A percentile compares a stretch with the other conserved stretches of the same genome.
Evolutionary conservation across 2,329 filamentous ascomycete species (phyloP).

Genomic region (Clathrospora elynae): DNA sequence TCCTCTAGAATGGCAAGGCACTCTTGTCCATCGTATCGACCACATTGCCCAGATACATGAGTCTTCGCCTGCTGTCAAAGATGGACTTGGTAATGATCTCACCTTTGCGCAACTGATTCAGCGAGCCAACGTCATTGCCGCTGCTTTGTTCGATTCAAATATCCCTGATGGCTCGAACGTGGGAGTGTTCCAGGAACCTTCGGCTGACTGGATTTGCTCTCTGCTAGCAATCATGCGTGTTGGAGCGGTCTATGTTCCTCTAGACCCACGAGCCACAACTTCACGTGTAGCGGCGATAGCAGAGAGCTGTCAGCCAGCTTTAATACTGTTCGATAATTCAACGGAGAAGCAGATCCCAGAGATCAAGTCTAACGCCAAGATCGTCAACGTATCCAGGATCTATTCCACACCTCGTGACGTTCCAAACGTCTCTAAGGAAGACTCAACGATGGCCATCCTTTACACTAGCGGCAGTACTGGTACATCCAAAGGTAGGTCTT

Average conservation of each 20-base stretch:
- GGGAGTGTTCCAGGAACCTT: conserved; percentile 50
- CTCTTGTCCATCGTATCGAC: conserved; percentile 47
- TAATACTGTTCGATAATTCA: conserved; percentile 36
- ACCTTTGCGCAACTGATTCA: conserved; percentile 1
- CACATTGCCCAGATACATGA: conserved; percentile 27
- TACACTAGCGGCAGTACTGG: conserved; percentile 63
- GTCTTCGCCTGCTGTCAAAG: conserved; percentile 1
- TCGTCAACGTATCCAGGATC: background rate
- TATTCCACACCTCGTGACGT: background rate
- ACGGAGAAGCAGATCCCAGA: conserved; percentile 24
- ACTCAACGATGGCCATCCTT: conserved; percentile 61
- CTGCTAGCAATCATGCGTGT: conserved; percentile 51
- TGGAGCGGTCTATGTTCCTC: conserved; percentile 45
- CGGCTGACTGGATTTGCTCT: conserved; percentile 44
- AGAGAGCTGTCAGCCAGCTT: conserved; percentile 32
- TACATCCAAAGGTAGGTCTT: conserved; percentile 57
- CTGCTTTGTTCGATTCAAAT: background rate
- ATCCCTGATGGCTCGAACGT: conserved; percentile 27
- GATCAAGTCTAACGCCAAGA: background rate
- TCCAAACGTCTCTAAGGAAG: background rate
- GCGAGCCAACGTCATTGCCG: background rate
- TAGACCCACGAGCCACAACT: conserved; percentile 47
- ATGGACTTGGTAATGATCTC: background rate
- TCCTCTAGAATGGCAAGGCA: conserved; percentile 41
- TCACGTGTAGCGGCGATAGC: conserved; percentile 42